Evolutionary conservation across 176 grass and related monocot genomes (phyloP).

Genomic region (Raddia distichophylla): DNA sequence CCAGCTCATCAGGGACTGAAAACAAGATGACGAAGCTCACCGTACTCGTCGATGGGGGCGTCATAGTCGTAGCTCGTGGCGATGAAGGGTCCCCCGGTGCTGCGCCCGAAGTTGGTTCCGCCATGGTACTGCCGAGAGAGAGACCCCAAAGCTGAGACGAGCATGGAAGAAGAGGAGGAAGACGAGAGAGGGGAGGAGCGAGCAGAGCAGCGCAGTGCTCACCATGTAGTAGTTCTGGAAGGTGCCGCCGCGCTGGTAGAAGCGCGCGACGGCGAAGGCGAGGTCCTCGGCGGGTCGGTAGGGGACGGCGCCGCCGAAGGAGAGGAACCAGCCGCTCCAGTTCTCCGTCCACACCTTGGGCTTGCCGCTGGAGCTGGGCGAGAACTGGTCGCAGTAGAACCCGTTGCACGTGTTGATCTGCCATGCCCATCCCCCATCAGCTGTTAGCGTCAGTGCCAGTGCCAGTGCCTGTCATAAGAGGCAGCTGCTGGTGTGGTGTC

Average conservation of each 20-base stretch:
- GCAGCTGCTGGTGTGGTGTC: too few species aligned
- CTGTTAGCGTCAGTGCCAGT: too few species aligned
- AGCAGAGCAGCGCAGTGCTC: not conserved
- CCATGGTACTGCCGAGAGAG: conserved; percentile 73
- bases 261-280: conserved; percentile 88
- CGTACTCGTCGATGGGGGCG: conserved; percentile 97
- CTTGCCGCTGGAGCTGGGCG: conserved; percentile 73
- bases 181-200: not conserved
- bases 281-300: conserved; percentile 89
- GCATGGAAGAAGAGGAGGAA: not conserved
- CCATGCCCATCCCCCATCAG: too few species aligned
- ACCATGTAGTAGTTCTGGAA: conserved; percentile 99
- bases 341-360: conserved; percentile 98
- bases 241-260: conserved; percentile 97
- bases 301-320: conserved; percentile 81
- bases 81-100: conserved; percentile 87
- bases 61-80: conserved; percentile 99
- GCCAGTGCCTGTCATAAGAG: too few species aligned
- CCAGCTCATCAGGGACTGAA: too few species aligned
- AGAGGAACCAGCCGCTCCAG: conserved; percentile 96
- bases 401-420: conserved; percentile 99
- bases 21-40: conserved; percentile 40
- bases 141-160: not conserved
- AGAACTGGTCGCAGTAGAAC: conserved; percentile 97
- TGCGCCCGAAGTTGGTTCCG: conserved; percentile 85